Conservation (phyloP, 495 filamentous ascomycete genomes). For the Geoglossum glabrum region DNA sequence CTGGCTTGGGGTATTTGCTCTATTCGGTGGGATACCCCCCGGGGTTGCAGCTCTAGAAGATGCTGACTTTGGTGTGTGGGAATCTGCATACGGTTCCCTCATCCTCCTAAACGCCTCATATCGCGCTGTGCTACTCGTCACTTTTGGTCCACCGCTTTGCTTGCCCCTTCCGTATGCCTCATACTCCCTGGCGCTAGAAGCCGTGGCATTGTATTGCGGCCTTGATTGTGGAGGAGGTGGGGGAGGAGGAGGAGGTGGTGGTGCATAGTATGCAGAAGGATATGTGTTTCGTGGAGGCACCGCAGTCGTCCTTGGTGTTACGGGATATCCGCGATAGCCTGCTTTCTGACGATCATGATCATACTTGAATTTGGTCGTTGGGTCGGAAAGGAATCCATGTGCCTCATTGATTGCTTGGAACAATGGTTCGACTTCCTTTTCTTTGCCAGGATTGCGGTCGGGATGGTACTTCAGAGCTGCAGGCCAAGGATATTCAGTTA, state of each 20-base stretch:
- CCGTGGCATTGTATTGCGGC: conserved; percentile 18
- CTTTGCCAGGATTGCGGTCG: conserved; percentile 70
- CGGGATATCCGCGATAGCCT: conserved; percentile 11
- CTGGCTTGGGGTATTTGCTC: background rate
- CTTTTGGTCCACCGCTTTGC: background rate
- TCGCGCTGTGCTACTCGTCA: background rate
- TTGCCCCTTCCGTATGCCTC: background rate
- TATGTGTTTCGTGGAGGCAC: conserved; percentile 11
- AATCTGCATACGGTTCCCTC: background rate
- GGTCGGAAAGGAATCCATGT: conserved; percentile 61
- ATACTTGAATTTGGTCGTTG: conserved; percentile 46
- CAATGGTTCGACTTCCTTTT: conserved; percentile 53
- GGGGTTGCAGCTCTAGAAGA: background rate
- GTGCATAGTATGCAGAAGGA: conserved; percentile 11
- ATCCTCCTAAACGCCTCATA: background rate
- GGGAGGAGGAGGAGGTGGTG: conserved; percentile 18
- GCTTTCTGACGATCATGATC: conserved; percentile 44
- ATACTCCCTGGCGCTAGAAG: conserved; percentile 27
- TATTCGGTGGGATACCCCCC: background rate
- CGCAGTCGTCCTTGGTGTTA: conserved; percentile 10
- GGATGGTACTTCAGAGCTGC: conserved; percentile 71
- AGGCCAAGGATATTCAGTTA: background rate
- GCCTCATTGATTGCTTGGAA: conserved; percentile 76
- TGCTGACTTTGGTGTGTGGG: background rate
- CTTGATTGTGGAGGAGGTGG: conserved; percentile 15